Base-by-base conservation (phyloP, 2,329 filamentous ascomycete genomes). In the Aspergillus clavatus region DNA sequence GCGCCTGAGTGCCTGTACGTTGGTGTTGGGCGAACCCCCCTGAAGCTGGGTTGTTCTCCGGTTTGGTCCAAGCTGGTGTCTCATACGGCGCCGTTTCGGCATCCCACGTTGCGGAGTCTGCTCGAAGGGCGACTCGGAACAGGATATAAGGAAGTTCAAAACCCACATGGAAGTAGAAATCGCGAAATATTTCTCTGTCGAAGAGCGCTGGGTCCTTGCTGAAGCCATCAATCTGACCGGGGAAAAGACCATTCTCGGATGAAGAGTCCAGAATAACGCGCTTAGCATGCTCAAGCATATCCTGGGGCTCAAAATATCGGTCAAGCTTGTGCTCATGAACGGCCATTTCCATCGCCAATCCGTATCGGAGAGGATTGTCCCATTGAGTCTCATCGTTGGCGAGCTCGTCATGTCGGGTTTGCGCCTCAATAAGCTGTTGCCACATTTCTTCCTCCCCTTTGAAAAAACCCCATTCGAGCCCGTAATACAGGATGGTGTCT, bases 101-200 rank as follows among this genome's bases (percentile, higher is more conserved):
- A 8, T 24, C 23, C 23, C 23, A 24, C 23, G 23, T 24, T 5
- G 8, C 23, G 5, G 8, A 24, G 8, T 24, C 23, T 14, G 26
- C 4, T 16, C 16, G 24, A 28, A 14, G 11, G 16, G 21, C n/a
- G 16, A 35, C n/a, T 26, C 24, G 33, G 4, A 53, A 35, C 7
- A 53, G 37, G 19, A 53, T 51, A 40, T 44, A 53, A 7, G 51
- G 40, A 27, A 53, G 39, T 23, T 53, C 51, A 43, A 53, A 53
- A 4, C 51, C 48, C n/a, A 46, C 43, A 22, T 51, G 45, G 39
- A 53, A 53, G 23, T 51, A 53, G 24, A 53, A 53, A 27, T 53
- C 51, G 10, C 51, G 42, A 38, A 43, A 47, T 4, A 51, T 11
- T 26, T 53, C 51, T 14, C 42, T 27, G 18, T 53, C 48, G 40